Base-by-base conservation (phyloP, 192 early-diverging fungal species). In the Coemansia reversa region DNA sequence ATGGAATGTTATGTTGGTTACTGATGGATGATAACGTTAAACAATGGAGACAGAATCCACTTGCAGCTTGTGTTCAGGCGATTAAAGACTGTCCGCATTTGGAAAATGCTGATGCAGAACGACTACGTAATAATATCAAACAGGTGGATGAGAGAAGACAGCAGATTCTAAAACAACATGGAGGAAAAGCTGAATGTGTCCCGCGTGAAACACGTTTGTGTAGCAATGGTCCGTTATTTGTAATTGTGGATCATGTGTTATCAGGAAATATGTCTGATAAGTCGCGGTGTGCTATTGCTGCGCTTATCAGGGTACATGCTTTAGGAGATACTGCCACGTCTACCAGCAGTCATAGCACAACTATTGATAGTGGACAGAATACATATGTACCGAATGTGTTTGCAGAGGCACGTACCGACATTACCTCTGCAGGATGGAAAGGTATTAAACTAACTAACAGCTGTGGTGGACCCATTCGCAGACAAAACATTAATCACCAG, bases 1-100 rank as follows among this genome's bases (percentile, higher is more conserved):
- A 77, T 39, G 69, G 75, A 20, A 71, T 77, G 64, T 63, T 77
- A 23, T 77, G 69, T 58, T 77, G 75, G 75, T 49, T 77, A 48
- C 62, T 66, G 22, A 32, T 67, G 2, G 32, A 51, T 35, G 42
- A 61, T 11, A 71, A 77, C 65, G 60, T 51, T 64, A 50, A 45
- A 35, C 30, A 18, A 32, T 77, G 75, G 75, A 42, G 47, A 7
- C 51, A 59, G 20, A 4, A 35, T 16, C 75, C 61, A 24, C 39
- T 63, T 8, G 45, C 35, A 7, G 75, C 69, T 11, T 77, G 75
- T 30, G 11, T 23, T 25, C n/a, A 19, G 4, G 75, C 75, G 2
- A 52, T 63, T 1, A 9, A 7, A 7, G 63, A 71, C 35, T 77
- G 75, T 22, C 69, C 63, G 19, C 69, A 71, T 62, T 20, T 77